phyloP scores from a whole-genome alignment of 768 basidiomycete species.

The Lactarius psammicola region DNA sequence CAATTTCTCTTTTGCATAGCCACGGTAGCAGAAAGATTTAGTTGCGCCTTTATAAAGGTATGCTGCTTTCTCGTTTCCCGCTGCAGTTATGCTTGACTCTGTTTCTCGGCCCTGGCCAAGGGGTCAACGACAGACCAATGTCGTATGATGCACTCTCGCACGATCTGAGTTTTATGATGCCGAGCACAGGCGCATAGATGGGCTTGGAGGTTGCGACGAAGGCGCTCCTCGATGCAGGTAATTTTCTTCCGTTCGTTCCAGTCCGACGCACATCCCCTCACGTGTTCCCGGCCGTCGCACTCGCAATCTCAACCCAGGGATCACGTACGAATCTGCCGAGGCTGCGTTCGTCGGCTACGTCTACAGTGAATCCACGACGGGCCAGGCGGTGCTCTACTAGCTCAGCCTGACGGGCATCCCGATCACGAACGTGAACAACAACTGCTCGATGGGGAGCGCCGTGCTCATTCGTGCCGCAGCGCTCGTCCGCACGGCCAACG shows the following conservation, averaged over 20 bases:
- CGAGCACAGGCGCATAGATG: no score
- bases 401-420: no score
- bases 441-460: constrained; percentile 35
- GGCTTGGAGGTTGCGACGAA: no score
- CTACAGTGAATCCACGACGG: no score
- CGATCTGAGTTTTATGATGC: not conserved
- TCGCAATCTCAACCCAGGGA: constrained; percentile 58
- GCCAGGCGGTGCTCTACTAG: no score
- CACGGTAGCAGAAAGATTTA: constrained; percentile 41
- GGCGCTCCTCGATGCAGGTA: constrained; percentile 81
- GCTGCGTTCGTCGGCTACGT: no score
- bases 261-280: not conserved
- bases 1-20: no score
- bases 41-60: constrained; percentile 77
- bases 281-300: not conserved
- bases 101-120: constrained; percentile 49
- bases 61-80: constrained; percentile 16
- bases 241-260: constrained; percentile 21
- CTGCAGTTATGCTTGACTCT: not conserved
- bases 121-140: constrained; percentile 64
- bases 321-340: no score
- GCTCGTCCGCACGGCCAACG: constrained; percentile 49
- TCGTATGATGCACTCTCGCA: constrained; percentile 46
- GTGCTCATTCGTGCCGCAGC: no score
- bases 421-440: no score